Evolutionary conservation across 164 flowering plant species (phyloP), one percentile per base, ranked within the genome.

Genomic region (Magnolia changhungtana): DNA sequence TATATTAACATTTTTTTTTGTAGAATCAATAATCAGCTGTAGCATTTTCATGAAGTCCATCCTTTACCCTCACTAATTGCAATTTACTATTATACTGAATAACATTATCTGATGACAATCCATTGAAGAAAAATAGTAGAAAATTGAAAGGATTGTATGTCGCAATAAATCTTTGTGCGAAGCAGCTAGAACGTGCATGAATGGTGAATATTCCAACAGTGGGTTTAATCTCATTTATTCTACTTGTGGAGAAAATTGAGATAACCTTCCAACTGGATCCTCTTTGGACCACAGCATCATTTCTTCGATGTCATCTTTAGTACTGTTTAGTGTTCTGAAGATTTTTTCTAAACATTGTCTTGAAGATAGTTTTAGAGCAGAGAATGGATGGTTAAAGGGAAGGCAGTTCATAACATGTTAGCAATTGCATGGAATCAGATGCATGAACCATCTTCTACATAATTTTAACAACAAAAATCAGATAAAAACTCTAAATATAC

Each of bases 401-500:
- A 37, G 45, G 45, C 45, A 37, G 45, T 37, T 37, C 45, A 37
- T 37, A 37, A 37, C 45, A 37, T 37, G 45, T 37, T 37, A 5
- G 45, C 45, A 37, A 37, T 37, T 37, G 45, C 45, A 37, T 37
- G 45, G 45, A 37, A 37, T 3, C 45, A 37, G 7, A 37, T 37
- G 45, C 45, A 55, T 55, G 61, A 16, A 55, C 13, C 18, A 11
- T 55, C 61, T 11, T 55, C 13, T 55, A 55, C 13, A 16, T 11
- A 55, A 55, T 55, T 55, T 55, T 55, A 16, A 8, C 61, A 55
- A 11, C 61, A 55, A 55, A 55, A 55, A 55, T 55, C 13, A 55
- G 61, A 7, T n/a, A 2, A 37, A 70, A 8, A 49, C 21, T 49
- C 21, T 49, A 49, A 70, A 49, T 50, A 16, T 80, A 92, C 98